Base-by-base conservation (phyloP, 2,329 filamentous ascomycete genomes). In the Trichophyton mentagrophytes region DNA sequence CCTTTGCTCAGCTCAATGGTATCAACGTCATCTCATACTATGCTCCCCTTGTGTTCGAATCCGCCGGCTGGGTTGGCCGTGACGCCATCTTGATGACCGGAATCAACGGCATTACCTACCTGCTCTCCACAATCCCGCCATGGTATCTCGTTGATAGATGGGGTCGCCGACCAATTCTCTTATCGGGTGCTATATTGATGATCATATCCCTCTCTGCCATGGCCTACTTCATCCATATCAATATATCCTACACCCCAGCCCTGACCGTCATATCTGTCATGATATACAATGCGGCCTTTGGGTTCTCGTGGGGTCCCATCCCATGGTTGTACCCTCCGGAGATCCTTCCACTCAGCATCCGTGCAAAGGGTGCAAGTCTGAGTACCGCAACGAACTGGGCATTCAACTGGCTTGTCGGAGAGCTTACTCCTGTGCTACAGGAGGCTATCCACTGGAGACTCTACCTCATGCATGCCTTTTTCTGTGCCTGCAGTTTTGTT, bases 21-120 rank as follows among this genome's bases (percentile, higher is more conserved):
- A 99, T 99, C 78, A 99, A 99, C 75, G 93, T 99, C 71, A 99
- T 99, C 65, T 97, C 92, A 1, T 99, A 97, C 79, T 99, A 99
- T 71, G 93, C 93, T 0, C 93, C 93, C 0, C 85, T 95, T 61
- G 92, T 97, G 15, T 97, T 99, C 69, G 91, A 96, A 75, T 91
- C 91, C 62, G 93, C 93, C 42, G 92, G 93, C n/a, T 97, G 92
- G 93, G 77, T 84, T 60, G 93, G 92, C 30, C 89, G 92, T 66
- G 82, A 90, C 62, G 93, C 93, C 3, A 88, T 97, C 65, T 81
- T 97, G 63, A 97, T 97, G 93, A 96, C 93, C 5, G 93, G 93
- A 61, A 89, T 97, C 73, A 99, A 97, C 76, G 89, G 85, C 61
- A 86, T 92, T 65, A 91, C 90, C 1, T 99, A 97, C 72, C 82